Conservation (phyloP, 257 asterid species). For the Agastache rugosa region DNA sequence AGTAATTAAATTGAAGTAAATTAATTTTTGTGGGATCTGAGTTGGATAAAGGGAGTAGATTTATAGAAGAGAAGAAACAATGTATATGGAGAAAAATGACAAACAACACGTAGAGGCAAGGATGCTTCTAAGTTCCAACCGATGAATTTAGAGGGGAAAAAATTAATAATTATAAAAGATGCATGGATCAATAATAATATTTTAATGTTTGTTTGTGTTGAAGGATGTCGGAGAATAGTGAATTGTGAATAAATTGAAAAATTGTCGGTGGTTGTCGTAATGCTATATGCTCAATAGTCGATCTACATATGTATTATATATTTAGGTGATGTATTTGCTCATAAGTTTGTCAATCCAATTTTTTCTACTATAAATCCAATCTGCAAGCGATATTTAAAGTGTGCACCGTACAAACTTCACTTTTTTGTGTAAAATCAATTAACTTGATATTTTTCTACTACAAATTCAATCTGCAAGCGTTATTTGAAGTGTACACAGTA, state of each 20-base stretch:
- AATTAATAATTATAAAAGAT: not conserved
- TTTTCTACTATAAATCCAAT: no score
- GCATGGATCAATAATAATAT: conserved; percentile 28
- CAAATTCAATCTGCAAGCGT: no score
- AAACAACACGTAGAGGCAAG: conserved; percentile 56
- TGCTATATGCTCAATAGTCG: not conserved
- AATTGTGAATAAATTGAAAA: not conserved
- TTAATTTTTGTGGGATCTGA: conserved; percentile 19
- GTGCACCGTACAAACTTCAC: no score
- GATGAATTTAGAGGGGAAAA: not conserved
- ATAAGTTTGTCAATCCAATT: not conserved
- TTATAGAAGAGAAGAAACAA: conserved; percentile 37
- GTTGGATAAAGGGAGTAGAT: not conserved
- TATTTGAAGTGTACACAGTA: no score
- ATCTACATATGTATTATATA: not conserved
- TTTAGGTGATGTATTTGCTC: not conserved
- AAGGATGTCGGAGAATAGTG: conserved; percentile 52
- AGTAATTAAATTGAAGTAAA: not conserved
- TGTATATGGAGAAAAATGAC: conserved; percentile 54
- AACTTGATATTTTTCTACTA: no score
- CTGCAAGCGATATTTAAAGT: no score
- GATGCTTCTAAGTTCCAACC: conserved; percentile 46
- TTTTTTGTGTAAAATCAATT: no score
- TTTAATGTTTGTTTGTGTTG: conserved; percentile 36
- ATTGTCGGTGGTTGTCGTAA: conserved; percentile 26